phyloP scores from a whole-genome alignment of 2,329 filamentous ascomycete genomes.

The Aaosphaeria pasadenensis region DNA sequence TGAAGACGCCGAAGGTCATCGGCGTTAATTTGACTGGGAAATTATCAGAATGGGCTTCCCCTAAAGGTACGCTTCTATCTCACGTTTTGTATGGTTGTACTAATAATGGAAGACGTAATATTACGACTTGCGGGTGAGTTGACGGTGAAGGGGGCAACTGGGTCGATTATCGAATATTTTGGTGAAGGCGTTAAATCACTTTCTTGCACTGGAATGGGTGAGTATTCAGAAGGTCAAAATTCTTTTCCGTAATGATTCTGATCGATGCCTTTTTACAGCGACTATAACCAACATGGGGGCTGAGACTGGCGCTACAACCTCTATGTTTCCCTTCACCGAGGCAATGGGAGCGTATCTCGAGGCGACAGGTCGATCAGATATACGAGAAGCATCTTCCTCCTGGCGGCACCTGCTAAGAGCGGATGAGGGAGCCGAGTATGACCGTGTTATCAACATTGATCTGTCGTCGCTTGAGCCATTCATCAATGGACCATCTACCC shows the following conservation, averaged over 20 bases:
- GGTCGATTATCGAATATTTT: conserved; percentile 78
- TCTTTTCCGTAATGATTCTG: not conserved
- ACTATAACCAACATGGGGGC: conserved; percentile 25
- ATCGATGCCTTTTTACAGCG: not conserved
- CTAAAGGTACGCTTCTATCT: conserved; percentile 65
- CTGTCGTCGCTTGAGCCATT: conserved; percentile 92
- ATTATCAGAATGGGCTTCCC: conserved; percentile 85
- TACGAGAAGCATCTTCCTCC: conserved; percentile 81
- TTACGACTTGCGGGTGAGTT: conserved; percentile 95
- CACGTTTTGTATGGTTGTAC: conserved; percentile 5
- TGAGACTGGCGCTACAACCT: conserved; percentile 79
- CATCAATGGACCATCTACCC: conserved; percentile 98
- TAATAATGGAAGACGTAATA: conserved; percentile 69
- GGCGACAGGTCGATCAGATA: conserved; percentile 84
- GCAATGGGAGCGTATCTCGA: conserved; percentile 94
- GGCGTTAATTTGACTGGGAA: conserved; percentile 92
- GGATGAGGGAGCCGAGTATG: conserved; percentile 90
- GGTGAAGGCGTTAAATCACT: conserved; percentile 70
- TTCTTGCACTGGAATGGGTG: conserved; percentile 73
- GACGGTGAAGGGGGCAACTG: conserved; percentile 97
- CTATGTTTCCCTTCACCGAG: conserved; percentile 96
- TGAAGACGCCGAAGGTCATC: conserved; percentile 96
- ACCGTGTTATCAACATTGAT: conserved; percentile 95
- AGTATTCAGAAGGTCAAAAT: not conserved
- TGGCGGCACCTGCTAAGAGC: conserved; percentile 83